A percentile compares a stretch with the other conserved stretches of the same genome.
Conservation (phyloP, 2,329 filamentous ascomycete genomes). For the Apiospora pterosperma region DNA sequence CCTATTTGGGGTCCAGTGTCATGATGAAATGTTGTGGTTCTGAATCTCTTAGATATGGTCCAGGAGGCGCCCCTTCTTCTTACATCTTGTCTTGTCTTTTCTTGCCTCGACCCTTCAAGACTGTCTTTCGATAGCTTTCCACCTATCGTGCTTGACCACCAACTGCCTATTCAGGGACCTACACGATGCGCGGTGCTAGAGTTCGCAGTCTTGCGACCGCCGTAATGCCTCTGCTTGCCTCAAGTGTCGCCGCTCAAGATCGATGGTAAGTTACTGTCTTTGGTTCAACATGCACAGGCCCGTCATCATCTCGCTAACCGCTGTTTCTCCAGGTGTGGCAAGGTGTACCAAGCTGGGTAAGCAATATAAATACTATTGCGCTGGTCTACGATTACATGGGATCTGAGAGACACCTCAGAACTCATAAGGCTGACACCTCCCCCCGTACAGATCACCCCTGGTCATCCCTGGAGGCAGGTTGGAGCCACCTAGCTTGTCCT, state of each 20-base stretch:
- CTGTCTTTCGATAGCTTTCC: too few relatives aligned
- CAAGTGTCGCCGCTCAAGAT: not conserved
- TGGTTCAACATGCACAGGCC: not conserved
- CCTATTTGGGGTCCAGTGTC: not conserved
- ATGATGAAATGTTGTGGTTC: not conserved
- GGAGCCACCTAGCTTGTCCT: slow-evolving; percentile 2
- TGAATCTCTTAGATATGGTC: not conserved
- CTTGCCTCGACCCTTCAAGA: not conserved
- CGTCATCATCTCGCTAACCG: not conserved
- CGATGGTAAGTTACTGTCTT: not conserved
- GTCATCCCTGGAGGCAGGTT: slow-evolving; percentile 1
- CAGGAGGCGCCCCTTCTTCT: not conserved
- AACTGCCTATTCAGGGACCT: not conserved
- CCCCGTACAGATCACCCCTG: not conserved
- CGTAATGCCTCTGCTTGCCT: not conserved
- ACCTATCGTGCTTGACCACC: not conserved
- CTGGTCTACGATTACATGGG: slow-evolving; percentile 10
- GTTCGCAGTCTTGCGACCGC: not conserved
- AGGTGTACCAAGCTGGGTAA: slow-evolving; percentile 6
- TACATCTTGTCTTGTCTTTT: not conserved
- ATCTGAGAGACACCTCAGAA: not conserved
- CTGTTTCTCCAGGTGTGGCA: slow-evolving; percentile 8
- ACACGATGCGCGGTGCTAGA: not conserved
- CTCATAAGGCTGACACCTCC: not conserved
- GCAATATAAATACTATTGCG: not conserved